These are phyloP conservation scores for Gomphus bonarii DNA, from an alignment of 1,284 basidiomycete genomes.

Conservation along the genomic window DNA sequence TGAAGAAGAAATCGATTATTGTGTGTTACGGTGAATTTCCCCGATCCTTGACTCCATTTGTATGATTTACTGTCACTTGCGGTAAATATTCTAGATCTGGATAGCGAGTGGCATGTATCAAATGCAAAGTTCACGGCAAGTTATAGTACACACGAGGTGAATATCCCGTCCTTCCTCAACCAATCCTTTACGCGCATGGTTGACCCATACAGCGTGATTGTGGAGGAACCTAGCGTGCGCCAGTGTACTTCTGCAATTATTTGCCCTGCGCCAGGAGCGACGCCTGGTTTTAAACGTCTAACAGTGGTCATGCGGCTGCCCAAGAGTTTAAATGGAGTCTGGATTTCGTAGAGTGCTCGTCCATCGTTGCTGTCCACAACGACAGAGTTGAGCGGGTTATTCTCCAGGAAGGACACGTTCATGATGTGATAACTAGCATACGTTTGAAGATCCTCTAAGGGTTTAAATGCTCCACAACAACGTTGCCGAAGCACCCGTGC, in stretches of 20 bases:
- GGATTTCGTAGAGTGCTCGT: background rate
- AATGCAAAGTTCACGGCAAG: background rate
- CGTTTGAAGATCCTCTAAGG: no score
- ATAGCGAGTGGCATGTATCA: background rate
- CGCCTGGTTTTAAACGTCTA: background rate
- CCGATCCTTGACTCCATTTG: background rate
- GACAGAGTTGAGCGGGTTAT: background rate
- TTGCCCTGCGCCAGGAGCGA: background rate
- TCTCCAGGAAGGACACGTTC: slow-evolving; percentile 1
- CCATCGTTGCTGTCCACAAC: background rate
- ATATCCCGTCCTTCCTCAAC: background rate
- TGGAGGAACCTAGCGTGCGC: background rate
- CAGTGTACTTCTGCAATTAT: background rate
- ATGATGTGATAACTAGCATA: background rate
- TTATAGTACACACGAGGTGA: background rate
- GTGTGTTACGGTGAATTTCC: background rate
- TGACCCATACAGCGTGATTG: background rate
- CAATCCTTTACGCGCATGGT: background rate
- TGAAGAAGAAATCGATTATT: background rate
- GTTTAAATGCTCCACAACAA: background rate
- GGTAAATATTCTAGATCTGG: background rate
- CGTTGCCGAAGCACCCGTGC: no score
- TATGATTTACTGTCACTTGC: background rate
- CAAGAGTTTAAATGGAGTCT: background rate
- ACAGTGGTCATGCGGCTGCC: background rate